These are phyloP conservation scores for Aspergillus caelatus DNA, from an alignment of 2,329 filamentous ascomycete species.

Conservation along the genomic window DNA sequence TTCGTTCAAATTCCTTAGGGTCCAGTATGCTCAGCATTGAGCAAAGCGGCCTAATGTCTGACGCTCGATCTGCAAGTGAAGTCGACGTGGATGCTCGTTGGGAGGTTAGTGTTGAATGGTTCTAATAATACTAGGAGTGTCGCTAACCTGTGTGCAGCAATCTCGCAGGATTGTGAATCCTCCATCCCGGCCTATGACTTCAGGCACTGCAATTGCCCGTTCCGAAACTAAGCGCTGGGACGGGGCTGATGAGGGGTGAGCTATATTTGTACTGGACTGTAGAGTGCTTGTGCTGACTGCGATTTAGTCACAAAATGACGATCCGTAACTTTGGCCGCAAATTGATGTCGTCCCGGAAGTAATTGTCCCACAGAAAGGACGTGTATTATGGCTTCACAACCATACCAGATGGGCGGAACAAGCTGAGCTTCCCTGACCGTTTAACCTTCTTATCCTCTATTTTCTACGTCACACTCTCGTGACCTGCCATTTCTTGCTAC, in stretches of 20 bases:
- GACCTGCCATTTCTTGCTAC: conserved; percentile 20
- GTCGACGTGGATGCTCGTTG: conserved; percentile 42
- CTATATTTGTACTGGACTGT: neutral
- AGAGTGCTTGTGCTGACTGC: conserved; percentile 8
- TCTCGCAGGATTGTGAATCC: conserved; percentile 38
- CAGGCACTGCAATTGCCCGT: conserved; percentile 28
- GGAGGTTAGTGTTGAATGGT: conserved; percentile 34
- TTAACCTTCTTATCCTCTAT: conserved; percentile 2
- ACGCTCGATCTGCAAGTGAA: conserved; percentile 39
- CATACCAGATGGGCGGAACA: neutral
- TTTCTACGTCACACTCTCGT: conserved; percentile 10
- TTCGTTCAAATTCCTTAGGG: conserved; percentile 36
- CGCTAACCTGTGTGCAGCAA: conserved; percentile 30
- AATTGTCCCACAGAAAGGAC: neutral
- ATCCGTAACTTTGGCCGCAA: conserved; percentile 43
- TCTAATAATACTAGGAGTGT: neutral
- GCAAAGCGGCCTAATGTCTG: conserved; percentile 27
- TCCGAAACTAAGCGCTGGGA: conserved; percentile 27
- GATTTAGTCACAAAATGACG: conserved; percentile 32
- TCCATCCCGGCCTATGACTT: conserved; percentile 34
- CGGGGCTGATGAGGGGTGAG: conserved; percentile 38
- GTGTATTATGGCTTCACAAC: neutral
- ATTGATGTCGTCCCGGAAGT: conserved; percentile 33
- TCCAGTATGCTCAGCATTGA: conserved; percentile 35
- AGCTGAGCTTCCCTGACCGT: neutral